phyloP scores from a whole-genome alignment of 345 rosid genomes.

The Rhodamnia rubescens region DNA sequence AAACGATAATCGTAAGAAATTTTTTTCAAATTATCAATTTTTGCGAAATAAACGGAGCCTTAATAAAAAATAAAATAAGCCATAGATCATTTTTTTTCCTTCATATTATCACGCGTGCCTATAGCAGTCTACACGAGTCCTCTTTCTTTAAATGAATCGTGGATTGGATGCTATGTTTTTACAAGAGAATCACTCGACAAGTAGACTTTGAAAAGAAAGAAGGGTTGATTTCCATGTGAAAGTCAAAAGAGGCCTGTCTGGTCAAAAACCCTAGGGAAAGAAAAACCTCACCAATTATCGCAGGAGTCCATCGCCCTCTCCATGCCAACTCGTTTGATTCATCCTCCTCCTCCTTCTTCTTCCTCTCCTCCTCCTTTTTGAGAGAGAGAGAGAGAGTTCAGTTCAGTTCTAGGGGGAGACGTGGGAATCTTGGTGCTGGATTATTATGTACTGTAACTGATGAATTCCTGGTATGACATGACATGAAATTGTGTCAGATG shows the following conservation, averaged over 20 bases:
- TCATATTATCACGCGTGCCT: no score
- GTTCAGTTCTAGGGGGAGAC: neutral
- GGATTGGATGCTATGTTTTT: no score
- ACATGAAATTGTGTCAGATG: neutral
- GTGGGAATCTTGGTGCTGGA: neutral
- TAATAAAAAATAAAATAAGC: no score
- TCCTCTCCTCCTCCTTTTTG: neutral
- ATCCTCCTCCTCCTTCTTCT: neutral
- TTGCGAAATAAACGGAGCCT: no score
- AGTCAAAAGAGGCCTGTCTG: neutral
- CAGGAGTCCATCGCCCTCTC: neutral
- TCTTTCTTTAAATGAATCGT: no score
- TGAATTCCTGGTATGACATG: neutral
- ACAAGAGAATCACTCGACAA: no score
- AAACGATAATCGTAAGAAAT: no score
- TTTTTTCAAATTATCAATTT: no score
- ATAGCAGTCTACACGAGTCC: no score
- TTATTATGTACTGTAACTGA: neutral
- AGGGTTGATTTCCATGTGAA: neutral
- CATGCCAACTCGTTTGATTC: neutral
- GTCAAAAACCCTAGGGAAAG: neutral
- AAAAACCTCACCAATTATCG: neutral
- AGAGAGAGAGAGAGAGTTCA: neutral
- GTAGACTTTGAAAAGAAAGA: neutral
- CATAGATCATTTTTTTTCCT: no score